These are phyloP conservation scores for Fusarium sp. DNA, from an alignment of 2,329 filamentous ascomycete species.

Conservation along the genomic window DNA sequence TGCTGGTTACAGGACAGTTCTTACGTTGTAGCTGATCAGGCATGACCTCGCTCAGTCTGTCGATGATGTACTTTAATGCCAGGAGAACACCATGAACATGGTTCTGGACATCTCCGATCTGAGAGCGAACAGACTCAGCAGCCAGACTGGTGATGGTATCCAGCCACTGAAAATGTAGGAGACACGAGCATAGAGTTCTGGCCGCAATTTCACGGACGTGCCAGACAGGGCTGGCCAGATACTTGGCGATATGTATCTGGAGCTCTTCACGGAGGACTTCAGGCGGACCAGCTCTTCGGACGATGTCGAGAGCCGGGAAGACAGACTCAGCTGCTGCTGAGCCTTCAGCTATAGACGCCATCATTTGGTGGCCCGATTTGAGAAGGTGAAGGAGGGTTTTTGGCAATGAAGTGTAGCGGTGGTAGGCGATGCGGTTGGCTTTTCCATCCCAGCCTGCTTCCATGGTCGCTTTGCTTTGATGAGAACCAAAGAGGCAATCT, in stretches of 20 bases:
- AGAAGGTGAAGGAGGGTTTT: constrained; percentile 71
- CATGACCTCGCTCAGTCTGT: constrained; percentile 60
- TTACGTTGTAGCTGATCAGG: constrained; percentile 55
- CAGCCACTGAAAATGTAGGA: constrained; percentile 62
- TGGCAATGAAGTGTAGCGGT: constrained; percentile 72
- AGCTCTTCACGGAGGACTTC: constrained; percentile 63
- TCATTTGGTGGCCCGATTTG: constrained; percentile 58
- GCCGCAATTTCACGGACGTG: constrained; percentile 84
- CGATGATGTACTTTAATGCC: constrained; percentile 64
- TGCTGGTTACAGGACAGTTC: constrained; percentile 21
- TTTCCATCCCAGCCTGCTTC: constrained; percentile 71
- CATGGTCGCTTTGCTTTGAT: constrained; percentile 71
- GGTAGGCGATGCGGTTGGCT: constrained; percentile 72
- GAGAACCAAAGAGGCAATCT: constrained; percentile 78
- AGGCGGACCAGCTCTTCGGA: constrained; percentile 76
- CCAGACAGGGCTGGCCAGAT: constrained; percentile 77
- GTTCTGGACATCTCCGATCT: constrained; percentile 55
- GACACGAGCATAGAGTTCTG: constrained; percentile 72
- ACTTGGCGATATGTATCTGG: constrained; percentile 64
- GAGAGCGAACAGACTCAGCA: constrained; percentile 39
- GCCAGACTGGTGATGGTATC: constrained; percentile 52
- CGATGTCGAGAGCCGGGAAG: constrained; percentile 83
- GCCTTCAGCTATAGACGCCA: constrained; percentile 49
- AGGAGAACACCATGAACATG: constrained; percentile 67
- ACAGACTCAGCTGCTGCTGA: constrained; percentile 70